Conservation (phyloP, 352 stramenopile genomes). For the Pythium aristosporum region DNA sequence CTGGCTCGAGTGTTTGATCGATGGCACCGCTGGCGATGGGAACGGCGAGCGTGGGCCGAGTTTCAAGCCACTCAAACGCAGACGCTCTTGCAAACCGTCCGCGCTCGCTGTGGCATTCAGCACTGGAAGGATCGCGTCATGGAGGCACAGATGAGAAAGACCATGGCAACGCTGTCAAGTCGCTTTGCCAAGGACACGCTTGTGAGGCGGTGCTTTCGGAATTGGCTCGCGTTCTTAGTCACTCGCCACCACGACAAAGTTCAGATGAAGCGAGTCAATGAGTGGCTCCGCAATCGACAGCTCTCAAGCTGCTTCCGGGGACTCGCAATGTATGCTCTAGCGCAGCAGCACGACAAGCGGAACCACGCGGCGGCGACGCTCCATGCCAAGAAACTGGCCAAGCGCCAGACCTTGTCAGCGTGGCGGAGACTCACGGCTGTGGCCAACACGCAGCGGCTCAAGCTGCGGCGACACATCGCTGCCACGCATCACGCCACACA, state of each 20-base stretch:
- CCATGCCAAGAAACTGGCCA: neutral
- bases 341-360: conserved; percentile 2
- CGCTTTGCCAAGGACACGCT: conserved; percentile 23
- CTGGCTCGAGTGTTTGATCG: conserved; percentile 3
- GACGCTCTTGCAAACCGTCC: conserved; percentile 4
- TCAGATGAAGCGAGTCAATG: conserved; percentile 18
- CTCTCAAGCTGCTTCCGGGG: conserved; percentile 14
- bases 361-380: neutral
- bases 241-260: conserved; percentile 17
- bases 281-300: conserved; percentile 16
- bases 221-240: conserved; percentile 20
- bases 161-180: conserved; percentile 16
- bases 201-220: conserved; percentile 19
- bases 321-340: neutral
- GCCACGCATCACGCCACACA: conserved; percentile 40
- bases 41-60: neutral
- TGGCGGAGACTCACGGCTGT: conserved; percentile 24
- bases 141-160: conserved; percentile 14
- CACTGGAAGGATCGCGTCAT: conserved; percentile 20
- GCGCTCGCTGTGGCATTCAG: conserved; percentile 11
- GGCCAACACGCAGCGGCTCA: conserved; percentile 10
- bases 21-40: conserved; percentile 1
- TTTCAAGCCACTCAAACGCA: conserved; percentile 13
- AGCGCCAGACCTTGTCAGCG: conserved; percentile 5
- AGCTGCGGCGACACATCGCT: conserved; percentile 36